Base-by-base conservation (phyloP, 345 rosid species). In the Eucalyptus erythrocorys region DNA sequence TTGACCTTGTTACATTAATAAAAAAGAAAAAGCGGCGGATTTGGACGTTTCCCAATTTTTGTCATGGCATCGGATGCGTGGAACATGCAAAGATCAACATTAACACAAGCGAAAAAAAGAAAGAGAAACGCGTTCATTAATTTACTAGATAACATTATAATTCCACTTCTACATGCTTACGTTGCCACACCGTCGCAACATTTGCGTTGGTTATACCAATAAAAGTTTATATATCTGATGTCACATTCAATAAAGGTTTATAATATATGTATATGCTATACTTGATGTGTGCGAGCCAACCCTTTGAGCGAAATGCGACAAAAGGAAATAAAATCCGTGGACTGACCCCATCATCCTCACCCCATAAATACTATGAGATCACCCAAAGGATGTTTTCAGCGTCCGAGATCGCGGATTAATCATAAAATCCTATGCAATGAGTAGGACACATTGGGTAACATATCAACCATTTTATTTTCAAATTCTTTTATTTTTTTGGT, bases 171-270 rank as follows among this genome's bases (percentile, higher is more conserved):
- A 32, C 1, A 3, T 0, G 10, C 12, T 68, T 68, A 17, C 2
- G 3, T 37, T 2, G 26, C 4, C 1, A 1, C 13, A 76, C 2
- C 6, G 1, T 37, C 2, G 4, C 27, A 32, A 21, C 1, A 13
- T 1, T 1, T 14, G 0, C 4, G 7, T 5, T 10, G 12, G 12
- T 76, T 6, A 1, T 37, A 8, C 13, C 2, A 13, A 0, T 51
- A 19, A 51, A 51, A 51, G 19, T 5, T 51, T 51, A 51, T 51
- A 51, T 10, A 51, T 51, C 0, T 51, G 57, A 51, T 19, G 10
- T 51, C 57, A 51, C 26, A 7, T 51, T 51, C 26, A 51, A 51
- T 7, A 51, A 17, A 1, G 4, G 19, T 51, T 19, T 51, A 51
- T 51, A 51, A 51, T 19, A 51, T 4, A 51, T 7, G 1, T 19